Conservation (phyloP, 2,329 filamentous ascomycete species). For the Sclerotinia trifoliorum region DNA sequence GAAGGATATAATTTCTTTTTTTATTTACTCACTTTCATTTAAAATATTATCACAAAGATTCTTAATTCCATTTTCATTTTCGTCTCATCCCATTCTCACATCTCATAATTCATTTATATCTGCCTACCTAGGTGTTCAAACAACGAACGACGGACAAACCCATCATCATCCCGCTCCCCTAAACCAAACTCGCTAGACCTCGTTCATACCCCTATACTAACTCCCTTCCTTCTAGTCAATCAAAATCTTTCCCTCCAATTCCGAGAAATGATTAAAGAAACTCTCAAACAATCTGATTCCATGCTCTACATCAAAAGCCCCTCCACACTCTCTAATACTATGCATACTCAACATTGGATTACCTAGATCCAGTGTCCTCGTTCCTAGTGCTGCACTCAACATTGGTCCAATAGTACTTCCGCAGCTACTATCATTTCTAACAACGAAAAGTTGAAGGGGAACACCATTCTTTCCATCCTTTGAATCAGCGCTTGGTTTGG, state of each 20-base stretch:
- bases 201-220: no score
- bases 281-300: conserved; percentile 81
- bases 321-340: conserved; percentile 90
- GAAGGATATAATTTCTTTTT: no score
- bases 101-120: not conserved
- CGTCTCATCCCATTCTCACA: not conserved
- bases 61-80: no score
- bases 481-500: conserved; percentile 49
- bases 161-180: not conserved
- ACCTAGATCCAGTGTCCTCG: conserved; percentile 85
- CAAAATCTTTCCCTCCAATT: conserved; percentile 55
- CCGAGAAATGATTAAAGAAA: conserved; percentile 84
- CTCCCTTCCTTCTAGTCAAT: not conserved
- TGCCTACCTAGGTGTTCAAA: no score
- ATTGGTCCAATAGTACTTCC: conserved; percentile 98
- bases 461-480: conserved; percentile 60
- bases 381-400: conserved; percentile 80
- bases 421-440: conserved; percentile 91
- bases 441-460: conserved; percentile 92
- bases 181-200: not conserved
- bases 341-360: conserved; percentile 87
- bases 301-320: conserved; percentile 81
- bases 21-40: no score
- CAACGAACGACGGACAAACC: not conserved
- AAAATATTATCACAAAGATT: no score